Percentiles rank a stretch among this genome's conserved stretches.
phyloP scores from a whole-genome alignment of 148 eudicot genomes.

The Chenopodium formosanum region DNA sequence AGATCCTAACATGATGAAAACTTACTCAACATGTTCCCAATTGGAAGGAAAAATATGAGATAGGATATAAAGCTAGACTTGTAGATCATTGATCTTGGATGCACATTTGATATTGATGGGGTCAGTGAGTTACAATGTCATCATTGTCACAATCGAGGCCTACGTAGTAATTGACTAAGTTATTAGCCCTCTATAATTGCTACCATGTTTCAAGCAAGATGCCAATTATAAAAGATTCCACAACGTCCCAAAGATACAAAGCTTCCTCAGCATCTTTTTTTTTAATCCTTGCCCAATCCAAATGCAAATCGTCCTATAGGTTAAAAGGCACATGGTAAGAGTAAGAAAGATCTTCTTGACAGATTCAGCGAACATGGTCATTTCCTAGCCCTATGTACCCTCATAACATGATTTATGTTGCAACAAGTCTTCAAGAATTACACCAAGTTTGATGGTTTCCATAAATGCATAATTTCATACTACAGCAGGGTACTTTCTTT shows the following conservation, averaged over 20 bases:
- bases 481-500: not conserved
- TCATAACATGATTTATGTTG: not conserved
- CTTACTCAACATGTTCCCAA: not conserved
- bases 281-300: not conserved
- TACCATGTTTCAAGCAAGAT: not conserved
- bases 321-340: not conserved
- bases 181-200: no score
- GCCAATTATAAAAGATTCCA: not conserved
- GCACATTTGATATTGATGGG: not conserved
- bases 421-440: not conserved
- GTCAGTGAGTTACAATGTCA: no score
- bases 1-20: not conserved
- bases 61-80: not conserved
- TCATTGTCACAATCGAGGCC: not conserved
- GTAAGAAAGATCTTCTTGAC: not conserved
- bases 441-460: not conserved
- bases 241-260: not conserved
- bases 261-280: not conserved
- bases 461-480: not conserved
- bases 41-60: not conserved
- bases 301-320: not conserved
- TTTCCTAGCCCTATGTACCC: not conserved
- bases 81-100: not conserved
- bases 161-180: not conserved
- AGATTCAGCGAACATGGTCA: not conserved